phyloP scores from a whole-genome alignment of 257 asterid species.

The Capsicum chinense region DNA sequence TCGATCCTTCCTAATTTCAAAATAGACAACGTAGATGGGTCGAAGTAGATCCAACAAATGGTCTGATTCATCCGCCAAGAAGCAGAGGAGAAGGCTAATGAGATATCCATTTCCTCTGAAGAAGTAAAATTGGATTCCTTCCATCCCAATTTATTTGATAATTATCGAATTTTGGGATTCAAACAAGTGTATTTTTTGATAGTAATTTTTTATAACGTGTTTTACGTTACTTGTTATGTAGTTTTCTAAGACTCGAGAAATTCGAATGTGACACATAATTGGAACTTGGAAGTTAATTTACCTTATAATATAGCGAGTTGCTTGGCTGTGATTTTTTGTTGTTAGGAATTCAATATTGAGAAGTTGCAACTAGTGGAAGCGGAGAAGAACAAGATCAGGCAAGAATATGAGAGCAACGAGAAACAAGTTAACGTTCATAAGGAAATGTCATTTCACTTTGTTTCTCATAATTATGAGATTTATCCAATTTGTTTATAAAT shows the following conservation, averaged over 20 bases:
- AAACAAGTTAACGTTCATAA: constrained; percentile 87
- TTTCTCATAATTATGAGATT: too few relatives aligned
- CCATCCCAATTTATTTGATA: too few relatives aligned
- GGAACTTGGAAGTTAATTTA: background rate
- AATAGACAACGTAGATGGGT: constrained; percentile 95
- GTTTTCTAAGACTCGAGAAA: too few relatives aligned
- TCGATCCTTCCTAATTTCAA: constrained; percentile 38
- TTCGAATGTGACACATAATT: too few relatives aligned
- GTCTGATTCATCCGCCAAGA: constrained; percentile 98
- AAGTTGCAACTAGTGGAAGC: too few relatives aligned
- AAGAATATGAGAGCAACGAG: constrained; percentile 54
- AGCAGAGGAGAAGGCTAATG: constrained; percentile 97
- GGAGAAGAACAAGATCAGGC: too few relatives aligned
- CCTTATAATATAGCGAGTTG: background rate
- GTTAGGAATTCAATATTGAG: constrained; percentile 46
- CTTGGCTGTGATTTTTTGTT: constrained; percentile 11
- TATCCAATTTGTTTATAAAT: too few relatives aligned
- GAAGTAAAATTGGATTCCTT: constrained; percentile 47
- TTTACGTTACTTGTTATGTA: too few relatives aligned
- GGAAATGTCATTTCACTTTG: constrained; percentile 44
- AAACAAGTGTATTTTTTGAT: too few relatives aligned
- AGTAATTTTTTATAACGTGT: too few relatives aligned
- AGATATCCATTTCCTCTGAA: constrained; percentile 94
- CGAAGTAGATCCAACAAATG: constrained; percentile 99
- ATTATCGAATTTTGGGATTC: too few relatives aligned